Percentiles rank a stretch among this genome's conserved stretches.
phyloP scores from a whole-genome alignment of 208 protist species.

The Wallacemonas sp. region DNA sequence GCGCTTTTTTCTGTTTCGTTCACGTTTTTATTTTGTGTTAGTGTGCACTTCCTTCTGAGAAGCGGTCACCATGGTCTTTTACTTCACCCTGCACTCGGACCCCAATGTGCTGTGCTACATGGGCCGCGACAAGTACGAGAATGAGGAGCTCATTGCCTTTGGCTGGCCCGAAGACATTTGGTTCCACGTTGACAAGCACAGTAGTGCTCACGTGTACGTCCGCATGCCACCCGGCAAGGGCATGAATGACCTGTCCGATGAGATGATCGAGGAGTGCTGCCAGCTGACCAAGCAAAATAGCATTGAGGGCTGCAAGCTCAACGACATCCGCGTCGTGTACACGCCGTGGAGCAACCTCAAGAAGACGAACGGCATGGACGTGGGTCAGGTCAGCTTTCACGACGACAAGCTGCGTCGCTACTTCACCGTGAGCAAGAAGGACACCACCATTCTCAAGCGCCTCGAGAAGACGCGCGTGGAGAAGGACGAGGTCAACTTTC shows the following conservation, averaged over 20 bases:
- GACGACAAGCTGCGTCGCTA: constrained; percentile 83
- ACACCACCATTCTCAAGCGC: constrained; percentile 87
- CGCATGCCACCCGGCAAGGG: constrained; percentile 89
- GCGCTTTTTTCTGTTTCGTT: constrained; percentile 10
- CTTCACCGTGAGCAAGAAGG: constrained; percentile 80
- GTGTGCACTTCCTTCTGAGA: background rate
- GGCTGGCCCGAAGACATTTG: constrained; percentile 98
- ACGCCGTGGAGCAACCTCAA: constrained; percentile 97
- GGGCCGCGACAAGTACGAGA: constrained; percentile 99
- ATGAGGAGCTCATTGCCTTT: constrained; percentile 98
- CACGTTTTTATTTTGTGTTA: background rate
- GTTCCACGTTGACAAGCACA: constrained; percentile 98
- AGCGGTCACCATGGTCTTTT: constrained; percentile 84
- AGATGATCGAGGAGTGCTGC: constrained; percentile 96
- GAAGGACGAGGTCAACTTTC: constrained; percentile 88
- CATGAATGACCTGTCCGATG: constrained; percentile 90
- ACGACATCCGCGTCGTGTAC: constrained; percentile 95
- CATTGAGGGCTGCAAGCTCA: constrained; percentile 95
- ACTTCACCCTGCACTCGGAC: constrained; percentile 89
- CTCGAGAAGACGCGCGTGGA: constrained; percentile 95
- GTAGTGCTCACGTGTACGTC: constrained; percentile 98
- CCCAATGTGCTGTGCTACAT: constrained; percentile 96
- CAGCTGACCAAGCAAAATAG: constrained; percentile 98
- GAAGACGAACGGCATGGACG: constrained; percentile 96
- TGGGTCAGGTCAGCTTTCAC: constrained; percentile 96